These are phyloP conservation scores for Cladophialophora carrionii DNA, from an alignment of 2,329 filamentous ascomycete species.

Conservation along the genomic window DNA sequence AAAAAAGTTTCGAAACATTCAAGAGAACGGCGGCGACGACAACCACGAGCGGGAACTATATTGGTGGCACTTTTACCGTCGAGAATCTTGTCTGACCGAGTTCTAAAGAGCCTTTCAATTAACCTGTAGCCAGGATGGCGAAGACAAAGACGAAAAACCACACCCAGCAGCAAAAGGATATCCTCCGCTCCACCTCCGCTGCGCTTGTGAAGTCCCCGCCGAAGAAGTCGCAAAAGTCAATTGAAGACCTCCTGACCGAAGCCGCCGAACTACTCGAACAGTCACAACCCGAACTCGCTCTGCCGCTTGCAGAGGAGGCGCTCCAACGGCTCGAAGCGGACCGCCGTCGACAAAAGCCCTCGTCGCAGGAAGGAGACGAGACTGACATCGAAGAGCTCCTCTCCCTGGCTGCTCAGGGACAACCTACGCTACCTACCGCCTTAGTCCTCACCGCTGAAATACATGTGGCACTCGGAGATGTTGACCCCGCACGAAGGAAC, in stretches of 20 bases:
- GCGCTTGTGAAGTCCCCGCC: slow-evolving; percentile 49
- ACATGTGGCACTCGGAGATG: slow-evolving; percentile 77
- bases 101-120: background rate
- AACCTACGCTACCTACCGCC: slow-evolving; percentile 52
- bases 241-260: slow-evolving; percentile 60
- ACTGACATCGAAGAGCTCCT: slow-evolving; percentile 34
- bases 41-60: background rate
- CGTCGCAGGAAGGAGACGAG: slow-evolving; percentile 12
- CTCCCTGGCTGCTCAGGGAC: slow-evolving; percentile 34
- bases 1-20: background rate
- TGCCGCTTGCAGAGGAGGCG: slow-evolving; percentile 58
- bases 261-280: slow-evolving; percentile 62
- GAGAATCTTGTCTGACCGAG: background rate
- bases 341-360: slow-evolving; percentile 39
- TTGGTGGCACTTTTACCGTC: background rate
- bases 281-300: slow-evolving; percentile 61
- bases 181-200: slow-evolving; percentile 28
- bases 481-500: slow-evolving; percentile 70
- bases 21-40: background rate
- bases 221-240: slow-evolving; percentile 53
- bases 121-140: slow-evolving; percentile 20
- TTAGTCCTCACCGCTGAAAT: slow-evolving; percentile 80
- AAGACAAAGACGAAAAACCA: slow-evolving; percentile 30
- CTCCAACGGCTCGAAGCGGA: slow-evolving; percentile 43
- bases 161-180: slow-evolving; percentile 27